phyloP scores from a whole-genome alignment of 371 early-diverging fungal species.

The Cokeromyces recurvatus region DNA sequence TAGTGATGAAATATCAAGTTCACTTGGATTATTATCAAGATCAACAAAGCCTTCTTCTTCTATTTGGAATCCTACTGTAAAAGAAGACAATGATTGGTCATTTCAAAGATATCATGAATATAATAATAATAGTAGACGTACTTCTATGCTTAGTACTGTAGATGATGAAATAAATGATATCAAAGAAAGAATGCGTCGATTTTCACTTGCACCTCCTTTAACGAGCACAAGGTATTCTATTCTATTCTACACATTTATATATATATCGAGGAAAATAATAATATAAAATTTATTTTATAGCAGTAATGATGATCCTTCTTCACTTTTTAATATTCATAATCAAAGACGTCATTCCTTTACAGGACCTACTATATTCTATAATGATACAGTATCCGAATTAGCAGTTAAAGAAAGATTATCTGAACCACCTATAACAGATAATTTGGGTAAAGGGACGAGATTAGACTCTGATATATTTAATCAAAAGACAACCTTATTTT shows the following conservation, averaged over 20 bases:
- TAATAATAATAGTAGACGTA: background rate
- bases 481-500: constrained; percentile 60
- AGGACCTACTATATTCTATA: constrained; percentile 11
- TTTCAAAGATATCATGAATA: too few species aligned
- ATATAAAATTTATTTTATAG: background rate
- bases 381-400: background rate
- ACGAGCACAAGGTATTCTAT: background rate
- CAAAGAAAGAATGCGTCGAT: constrained; percentile 29
- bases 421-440: constrained; percentile 8
- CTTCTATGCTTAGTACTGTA: too few species aligned
- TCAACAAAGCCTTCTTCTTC: constrained; percentile 32
- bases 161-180: constrained; percentile 11
- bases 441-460: constrained; percentile 53
- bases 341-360: constrained; percentile 38
- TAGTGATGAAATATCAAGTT: constrained; percentile 12
- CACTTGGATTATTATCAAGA: too few species aligned
- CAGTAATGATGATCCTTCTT: background rate
- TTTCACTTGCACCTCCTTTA: constrained; percentile 23
- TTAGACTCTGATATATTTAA: constrained; percentile 39
- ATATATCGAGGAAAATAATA: background rate
- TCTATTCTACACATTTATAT: too few species aligned
- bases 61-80: constrained; percentile 31
- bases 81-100: constrained; percentile 8
- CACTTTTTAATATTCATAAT: background rate
- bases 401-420: constrained; percentile 1